Conservation (phyloP, 2,329 filamentous ascomycete genomes). For the Gremmenia infestans region DNA sequence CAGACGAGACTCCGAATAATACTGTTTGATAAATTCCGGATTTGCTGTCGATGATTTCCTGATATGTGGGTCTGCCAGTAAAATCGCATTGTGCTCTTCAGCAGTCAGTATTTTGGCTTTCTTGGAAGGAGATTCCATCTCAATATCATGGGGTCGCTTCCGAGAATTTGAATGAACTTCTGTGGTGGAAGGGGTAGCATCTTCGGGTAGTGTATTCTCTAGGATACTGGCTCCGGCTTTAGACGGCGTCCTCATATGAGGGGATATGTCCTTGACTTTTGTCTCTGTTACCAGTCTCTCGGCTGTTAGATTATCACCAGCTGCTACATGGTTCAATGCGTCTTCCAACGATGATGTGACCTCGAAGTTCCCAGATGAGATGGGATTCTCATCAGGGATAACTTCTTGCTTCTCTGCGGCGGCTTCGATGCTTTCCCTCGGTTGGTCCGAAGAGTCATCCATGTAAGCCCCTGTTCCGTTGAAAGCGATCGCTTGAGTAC, state of each 20-base stretch:
- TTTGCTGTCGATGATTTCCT: conserved; percentile 88
- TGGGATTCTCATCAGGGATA: conserved; percentile 1
- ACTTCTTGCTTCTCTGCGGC: not conserved
- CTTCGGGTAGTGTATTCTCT: not conserved
- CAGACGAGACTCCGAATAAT: conserved; percentile 88
- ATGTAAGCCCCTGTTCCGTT: conserved; percentile 11
- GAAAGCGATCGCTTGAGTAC: conserved; percentile 14
- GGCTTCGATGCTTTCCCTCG: conserved; percentile 3
- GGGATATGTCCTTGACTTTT: not conserved
- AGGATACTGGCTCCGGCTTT: not conserved
- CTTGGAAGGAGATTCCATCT: conserved; percentile 17
- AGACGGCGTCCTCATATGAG: not conserved
- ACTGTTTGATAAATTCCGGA: conserved; percentile 89
- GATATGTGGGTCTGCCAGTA: conserved; percentile 79
- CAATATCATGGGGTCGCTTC: conserved; percentile 13
- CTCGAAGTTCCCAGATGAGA: conserved; percentile 26
- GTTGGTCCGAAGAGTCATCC: conserved; percentile 1
- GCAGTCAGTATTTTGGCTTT: conserved; percentile 56
- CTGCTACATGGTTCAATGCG: conserved; percentile 23
- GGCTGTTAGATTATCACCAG: not conserved
- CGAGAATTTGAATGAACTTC: not conserved
- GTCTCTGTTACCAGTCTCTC: not conserved
- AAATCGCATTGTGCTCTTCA: conserved; percentile 84
- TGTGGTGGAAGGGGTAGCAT: not conserved
- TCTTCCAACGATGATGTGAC: conserved; percentile 31